A percentile compares a stretch with the other conserved stretches of the same genome.
Conservation (phyloP, 768 basidiomycete species). For the Termitomyces sp. region DNA sequence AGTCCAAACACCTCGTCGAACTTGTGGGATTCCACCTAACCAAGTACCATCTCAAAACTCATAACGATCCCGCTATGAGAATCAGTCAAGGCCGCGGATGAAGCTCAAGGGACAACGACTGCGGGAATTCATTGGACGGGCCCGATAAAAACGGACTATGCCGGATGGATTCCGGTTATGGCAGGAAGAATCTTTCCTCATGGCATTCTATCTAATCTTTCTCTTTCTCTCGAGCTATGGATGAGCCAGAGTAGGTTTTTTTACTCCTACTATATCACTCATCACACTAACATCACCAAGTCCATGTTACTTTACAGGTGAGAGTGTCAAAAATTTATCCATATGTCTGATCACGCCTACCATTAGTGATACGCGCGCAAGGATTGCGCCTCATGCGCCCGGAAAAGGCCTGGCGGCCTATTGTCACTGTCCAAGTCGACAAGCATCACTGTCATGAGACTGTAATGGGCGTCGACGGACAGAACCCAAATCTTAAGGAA, state of each 20-base stretch:
- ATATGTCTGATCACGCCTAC: not conserved
- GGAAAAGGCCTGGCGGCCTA: slow-evolving; percentile 64
- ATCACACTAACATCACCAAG: slow-evolving; percentile 13
- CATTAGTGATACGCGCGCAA: slow-evolving; percentile 33
- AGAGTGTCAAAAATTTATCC: not conserved
- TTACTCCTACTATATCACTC: not conserved
- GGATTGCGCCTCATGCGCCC: slow-evolving; percentile 46
- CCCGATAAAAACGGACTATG: too few species aligned
- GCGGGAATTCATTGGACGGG: too few species aligned
- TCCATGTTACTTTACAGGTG: slow-evolving; percentile 28
- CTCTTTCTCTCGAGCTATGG: not conserved
- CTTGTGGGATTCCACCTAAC: too few species aligned
- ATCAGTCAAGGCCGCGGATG: too few species aligned
- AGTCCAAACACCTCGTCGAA: too few species aligned
- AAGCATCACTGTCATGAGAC: slow-evolving; percentile 48
- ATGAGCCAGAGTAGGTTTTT: not conserved
- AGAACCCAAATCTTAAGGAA: slow-evolving; percentile 60
- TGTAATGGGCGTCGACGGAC: slow-evolving; percentile 60
- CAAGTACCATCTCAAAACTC: too few species aligned
- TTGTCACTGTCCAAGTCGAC: slow-evolving; percentile 52
- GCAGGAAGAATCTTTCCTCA: not conserved
- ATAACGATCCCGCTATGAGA: too few species aligned
- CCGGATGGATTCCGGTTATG: not conserved
- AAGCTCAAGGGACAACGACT: too few species aligned
- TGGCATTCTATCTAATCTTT: not conserved